Base-by-base conservation (phyloP, 371 early-diverging fungal species). In the Zychaea mexicana region DNA sequence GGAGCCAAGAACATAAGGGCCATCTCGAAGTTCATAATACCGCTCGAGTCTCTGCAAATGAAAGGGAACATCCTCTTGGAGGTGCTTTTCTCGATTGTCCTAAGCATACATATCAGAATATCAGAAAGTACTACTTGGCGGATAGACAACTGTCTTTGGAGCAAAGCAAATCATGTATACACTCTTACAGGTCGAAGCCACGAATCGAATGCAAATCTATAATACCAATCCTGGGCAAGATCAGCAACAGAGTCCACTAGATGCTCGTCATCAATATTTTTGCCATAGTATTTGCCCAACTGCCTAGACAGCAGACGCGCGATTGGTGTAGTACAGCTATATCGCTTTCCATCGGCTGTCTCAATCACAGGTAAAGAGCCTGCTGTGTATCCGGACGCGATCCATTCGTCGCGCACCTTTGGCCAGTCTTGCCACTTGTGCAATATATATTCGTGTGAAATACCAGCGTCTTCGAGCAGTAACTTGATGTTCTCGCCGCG, bases 401-500 rank as follows among this genome's bases (percentile, higher is more conserved):
- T 49, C 49, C 49, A 49, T 49, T 19, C 49, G 3, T 49, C 49
- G n/a, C 49, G 49, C 49, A 24, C 24, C 3, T 3, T 1, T 2
- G 49, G 49, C 49, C 49, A 49, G 12, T 49, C 49, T 24, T 49
- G 5, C 49, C 49, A 49, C 22, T 49, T 49, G n/a, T 49, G 24
- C 3, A 49, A 24, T 19, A 49, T 22, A 49, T 49, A 49, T 9
- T 49, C 49, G 22, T 49, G 26, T 5, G 49, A 24, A 49, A 49
- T 49, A 9, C 8, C 22, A 19, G 22, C 49, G 24, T 49, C 49
- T 49, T 49, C 49, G 7, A 49, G n/a, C 9, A 49, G n/a, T 9
- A 49, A 24, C n/a, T 49, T 49, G 24, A 49, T 49, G n/a, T 49
- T 49, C 24, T 49, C 49, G 6, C 49, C 49, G n/a, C 49, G 49